A percentile compares a stretch with the other conserved stretches of the same genome.
Evolutionary conservation across 2,329 filamentous ascomycete genomes (phyloP).

Genomic region (Rhynchosporium agropyri): DNA sequence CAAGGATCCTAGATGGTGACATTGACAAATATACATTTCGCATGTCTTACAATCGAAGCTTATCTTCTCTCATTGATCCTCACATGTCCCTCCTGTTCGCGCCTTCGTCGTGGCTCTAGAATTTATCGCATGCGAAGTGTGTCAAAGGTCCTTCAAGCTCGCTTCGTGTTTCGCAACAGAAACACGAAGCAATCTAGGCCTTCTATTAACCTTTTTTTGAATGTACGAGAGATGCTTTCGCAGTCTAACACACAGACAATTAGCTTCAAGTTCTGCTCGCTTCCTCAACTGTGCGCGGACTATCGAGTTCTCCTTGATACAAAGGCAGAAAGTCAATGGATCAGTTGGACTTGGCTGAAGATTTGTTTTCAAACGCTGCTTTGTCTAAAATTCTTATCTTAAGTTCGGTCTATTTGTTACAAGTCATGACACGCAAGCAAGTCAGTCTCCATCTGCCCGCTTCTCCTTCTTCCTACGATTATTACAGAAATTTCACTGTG

Average conservation of each 20-base stretch:
- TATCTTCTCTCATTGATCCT: neutral
- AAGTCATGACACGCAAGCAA: neutral
- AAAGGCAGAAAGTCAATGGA: constrained; percentile 10
- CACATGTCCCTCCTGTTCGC: neutral
- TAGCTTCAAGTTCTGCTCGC: too few relatives aligned
- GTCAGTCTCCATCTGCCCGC: too few relatives aligned
- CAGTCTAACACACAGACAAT: neutral
- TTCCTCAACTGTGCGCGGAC: neutral
- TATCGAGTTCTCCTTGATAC: neutral
- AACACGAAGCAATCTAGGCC: neutral
- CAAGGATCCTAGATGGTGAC: neutral
- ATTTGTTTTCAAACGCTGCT: neutral
- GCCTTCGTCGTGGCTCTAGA: neutral
- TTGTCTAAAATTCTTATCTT: neutral
- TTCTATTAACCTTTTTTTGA: too few relatives aligned
- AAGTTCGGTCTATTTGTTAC: neutral
- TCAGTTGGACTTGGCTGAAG: constrained; percentile 1
- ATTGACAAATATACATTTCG: too few relatives aligned
- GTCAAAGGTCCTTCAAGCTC: neutral
- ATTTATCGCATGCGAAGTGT: neutral
- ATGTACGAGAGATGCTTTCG: too few relatives aligned
- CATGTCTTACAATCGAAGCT: too few relatives aligned
- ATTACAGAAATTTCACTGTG: constrained; percentile 17
- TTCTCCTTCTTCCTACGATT: neutral
- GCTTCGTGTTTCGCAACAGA: neutral